Conservation (phyloP, 345 rosid genomes). For the Brassica nigra region DNA sequence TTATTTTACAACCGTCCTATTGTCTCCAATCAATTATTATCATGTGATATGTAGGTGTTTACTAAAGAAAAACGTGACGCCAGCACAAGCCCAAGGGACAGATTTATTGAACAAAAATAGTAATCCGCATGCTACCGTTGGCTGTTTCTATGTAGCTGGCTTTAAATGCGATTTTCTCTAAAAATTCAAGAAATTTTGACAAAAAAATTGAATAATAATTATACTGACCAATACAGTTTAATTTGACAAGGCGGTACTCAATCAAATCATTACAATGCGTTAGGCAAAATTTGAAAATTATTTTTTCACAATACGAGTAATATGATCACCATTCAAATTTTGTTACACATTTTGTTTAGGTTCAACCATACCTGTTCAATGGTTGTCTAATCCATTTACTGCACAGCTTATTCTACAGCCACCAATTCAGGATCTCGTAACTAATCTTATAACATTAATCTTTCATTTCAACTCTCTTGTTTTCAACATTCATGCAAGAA, state of each 20-base stretch:
- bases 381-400: background rate
- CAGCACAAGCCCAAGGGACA: background rate
- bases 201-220: background rate
- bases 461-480: background rate
- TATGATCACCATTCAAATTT: background rate
- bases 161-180: background rate
- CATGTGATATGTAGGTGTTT: background rate
- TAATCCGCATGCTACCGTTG: background rate
- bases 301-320: background rate
- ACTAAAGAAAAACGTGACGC: background rate
- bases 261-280: background rate
- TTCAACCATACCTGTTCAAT: background rate
- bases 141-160: background rate
- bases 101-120: background rate
- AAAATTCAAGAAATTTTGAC: background rate
- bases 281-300: background rate
- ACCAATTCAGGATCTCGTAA: background rate
- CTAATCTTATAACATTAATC: background rate
- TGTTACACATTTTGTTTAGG: background rate
- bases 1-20: background rate
- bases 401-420: background rate
- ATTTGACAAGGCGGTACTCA: background rate
- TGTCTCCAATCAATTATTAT: constrained; percentile 6
- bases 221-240: background rate
- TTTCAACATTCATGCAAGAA: no score